These are phyloP conservation scores for Diospyros kaki DNA, from an alignment of 148 eudicot species.

Conservation along the genomic window DNA sequence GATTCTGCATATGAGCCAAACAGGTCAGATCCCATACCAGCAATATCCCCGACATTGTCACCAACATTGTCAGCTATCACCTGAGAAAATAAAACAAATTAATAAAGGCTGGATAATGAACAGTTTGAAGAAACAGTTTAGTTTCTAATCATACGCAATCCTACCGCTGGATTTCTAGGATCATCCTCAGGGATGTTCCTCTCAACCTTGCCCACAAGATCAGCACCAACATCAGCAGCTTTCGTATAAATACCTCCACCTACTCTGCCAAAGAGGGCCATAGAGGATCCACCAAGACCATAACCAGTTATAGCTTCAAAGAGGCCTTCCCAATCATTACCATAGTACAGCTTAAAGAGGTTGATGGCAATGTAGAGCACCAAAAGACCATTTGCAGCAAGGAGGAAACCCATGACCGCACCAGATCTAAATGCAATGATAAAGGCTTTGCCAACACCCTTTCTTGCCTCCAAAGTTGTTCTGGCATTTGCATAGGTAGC, in stretches of 20 bases:
- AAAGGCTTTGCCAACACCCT: constrained; percentile 90
- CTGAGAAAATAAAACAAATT: constrained; percentile 27
- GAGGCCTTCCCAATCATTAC: constrained; percentile 94
- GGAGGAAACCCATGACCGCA: constrained; percentile 96
- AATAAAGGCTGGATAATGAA: background rate
- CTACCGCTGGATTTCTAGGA: constrained; percentile 91
- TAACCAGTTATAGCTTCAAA: constrained; percentile 91
- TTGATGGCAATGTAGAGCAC: constrained; percentile 70
- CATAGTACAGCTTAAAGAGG: constrained; percentile 84
- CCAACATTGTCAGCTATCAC: constrained; percentile 98
- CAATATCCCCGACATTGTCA: constrained; percentile 96
- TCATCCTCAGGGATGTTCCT: constrained; percentile 94
- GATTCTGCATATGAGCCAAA: constrained; percentile 98
- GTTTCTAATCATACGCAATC: constrained; percentile 4
- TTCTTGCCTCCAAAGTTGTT: constrained; percentile 92
- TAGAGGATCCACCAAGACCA: constrained; percentile 95
- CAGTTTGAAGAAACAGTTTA: no score
- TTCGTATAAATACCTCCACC: constrained; percentile 93
- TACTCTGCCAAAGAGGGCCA: constrained; percentile 96
- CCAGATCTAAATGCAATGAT: constrained; percentile 88
- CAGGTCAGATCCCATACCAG: constrained; percentile 97
- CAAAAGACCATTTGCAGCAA: constrained; percentile 89
- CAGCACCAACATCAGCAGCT: constrained; percentile 98
- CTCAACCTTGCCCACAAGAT: constrained; percentile 92
- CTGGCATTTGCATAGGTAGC: constrained; percentile 97